Evolutionary conservation across 305 asterid species (phyloP).

Genomic region (Rubia peregrina): DNA sequence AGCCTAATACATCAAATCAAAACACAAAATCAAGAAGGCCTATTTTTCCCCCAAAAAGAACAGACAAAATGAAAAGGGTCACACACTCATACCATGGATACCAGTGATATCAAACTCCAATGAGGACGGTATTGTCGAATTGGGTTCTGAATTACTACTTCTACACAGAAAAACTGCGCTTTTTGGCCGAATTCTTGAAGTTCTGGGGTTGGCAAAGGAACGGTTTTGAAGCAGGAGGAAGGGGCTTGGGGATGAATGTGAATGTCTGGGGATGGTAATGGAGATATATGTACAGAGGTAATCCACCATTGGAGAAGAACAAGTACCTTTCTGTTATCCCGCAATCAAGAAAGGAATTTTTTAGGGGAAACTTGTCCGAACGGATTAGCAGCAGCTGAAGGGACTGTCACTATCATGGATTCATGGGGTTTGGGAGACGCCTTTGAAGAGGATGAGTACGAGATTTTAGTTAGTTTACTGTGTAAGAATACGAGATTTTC

Average conservation of each 20-base stretch:
- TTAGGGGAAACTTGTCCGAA: background rate
- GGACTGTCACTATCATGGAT: no score
- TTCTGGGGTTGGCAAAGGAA: conserved; percentile 16
- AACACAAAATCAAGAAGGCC: conserved; percentile 8
- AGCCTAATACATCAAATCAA: conserved; percentile 5
- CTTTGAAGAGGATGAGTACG: no score
- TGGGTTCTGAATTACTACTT: conserved; percentile 2
- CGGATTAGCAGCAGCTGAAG: background rate
- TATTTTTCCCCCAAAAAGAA: background rate
- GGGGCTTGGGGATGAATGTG: conserved; percentile 17
- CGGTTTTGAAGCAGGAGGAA: conserved; percentile 11
- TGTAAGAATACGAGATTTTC: background rate
- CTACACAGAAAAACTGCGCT: conserved; percentile 26
- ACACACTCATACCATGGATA: conserved; percentile 41
- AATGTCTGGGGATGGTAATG: conserved; percentile 11
- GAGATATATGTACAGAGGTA: conserved; percentile 22
- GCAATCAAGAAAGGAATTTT: conserved; percentile 11
- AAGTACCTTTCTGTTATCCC: background rate
- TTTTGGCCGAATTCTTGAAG: conserved; percentile 24
- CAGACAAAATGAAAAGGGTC: conserved; percentile 3
- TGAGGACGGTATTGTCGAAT: conserved; percentile 24
- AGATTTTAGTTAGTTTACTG: background rate
- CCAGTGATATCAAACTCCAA: conserved; percentile 43
- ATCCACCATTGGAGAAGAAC: conserved; percentile 40
- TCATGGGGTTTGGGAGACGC: no score